These are phyloP conservation scores for Fusarium neocosmosporiellum DNA, from an alignment of 2,329 filamentous ascomycete genomes.

Conservation along the genomic window DNA sequence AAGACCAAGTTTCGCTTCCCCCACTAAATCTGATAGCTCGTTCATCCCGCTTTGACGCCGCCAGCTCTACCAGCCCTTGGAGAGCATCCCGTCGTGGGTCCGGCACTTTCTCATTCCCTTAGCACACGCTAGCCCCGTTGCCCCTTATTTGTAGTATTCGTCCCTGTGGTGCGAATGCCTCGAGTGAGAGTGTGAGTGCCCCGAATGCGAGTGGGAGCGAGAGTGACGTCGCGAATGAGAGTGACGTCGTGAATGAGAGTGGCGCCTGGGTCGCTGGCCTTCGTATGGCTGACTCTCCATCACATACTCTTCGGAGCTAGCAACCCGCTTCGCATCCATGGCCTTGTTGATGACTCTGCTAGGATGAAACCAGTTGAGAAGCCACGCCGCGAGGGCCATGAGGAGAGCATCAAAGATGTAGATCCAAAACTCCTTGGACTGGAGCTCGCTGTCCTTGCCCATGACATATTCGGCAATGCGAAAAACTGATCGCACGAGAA, in stretches of 20 bases:
- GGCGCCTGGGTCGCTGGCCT: neutral
- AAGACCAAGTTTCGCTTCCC: neutral
- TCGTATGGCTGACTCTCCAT: slow-evolving; percentile 38
- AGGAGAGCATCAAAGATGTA: slow-evolving; percentile 53
- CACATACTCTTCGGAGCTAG: slow-evolving; percentile 39
- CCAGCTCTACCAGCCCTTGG: neutral
- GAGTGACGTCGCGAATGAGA: neutral
- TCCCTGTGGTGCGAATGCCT: slow-evolving; percentile 1
- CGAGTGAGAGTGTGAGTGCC: neutral
- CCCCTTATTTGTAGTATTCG: slow-evolving; percentile 15
- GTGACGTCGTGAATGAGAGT: slow-evolving; percentile 4
- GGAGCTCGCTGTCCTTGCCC: slow-evolving; percentile 48
- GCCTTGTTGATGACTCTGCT: slow-evolving; percentile 41
- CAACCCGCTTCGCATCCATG: slow-evolving; percentile 31
- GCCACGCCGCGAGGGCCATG: slow-evolving; percentile 46
- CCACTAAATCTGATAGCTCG: neutral
- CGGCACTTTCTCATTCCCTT: neutral
- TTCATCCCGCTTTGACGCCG: neutral
- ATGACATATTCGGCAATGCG: slow-evolving; percentile 56
- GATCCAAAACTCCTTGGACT: slow-evolving; percentile 49
- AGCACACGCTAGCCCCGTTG: neutral
- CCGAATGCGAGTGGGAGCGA: neutral
- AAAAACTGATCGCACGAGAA: slow-evolving; percentile 56
- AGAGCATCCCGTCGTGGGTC: neutral
- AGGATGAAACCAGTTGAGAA: slow-evolving; percentile 44